Evolutionary conservation across 805 yeast genomes (phyloP).

Genomic region (Barnettozyma pratensis): DNA sequence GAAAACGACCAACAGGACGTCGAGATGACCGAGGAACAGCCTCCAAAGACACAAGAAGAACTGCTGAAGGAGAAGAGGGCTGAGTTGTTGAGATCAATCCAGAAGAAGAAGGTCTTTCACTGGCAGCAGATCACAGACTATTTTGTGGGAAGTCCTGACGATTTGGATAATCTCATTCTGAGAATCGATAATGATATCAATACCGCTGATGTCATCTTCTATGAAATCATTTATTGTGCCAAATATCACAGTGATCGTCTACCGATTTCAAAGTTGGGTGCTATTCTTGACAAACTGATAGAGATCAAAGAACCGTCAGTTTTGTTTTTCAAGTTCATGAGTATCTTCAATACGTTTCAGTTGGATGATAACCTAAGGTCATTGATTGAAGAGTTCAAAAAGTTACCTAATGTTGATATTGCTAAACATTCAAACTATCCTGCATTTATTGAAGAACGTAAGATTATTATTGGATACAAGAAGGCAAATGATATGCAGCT

Average conservation of each 20-base stretch:
- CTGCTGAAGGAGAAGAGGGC: background rate
- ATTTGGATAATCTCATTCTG: background rate
- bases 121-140: constrained; percentile 11
- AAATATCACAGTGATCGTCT: constrained; percentile 16
- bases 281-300: constrained; percentile 17
- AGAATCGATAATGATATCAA: constrained; percentile 3
- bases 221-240: constrained; percentile 19
- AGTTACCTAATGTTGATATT: constrained; percentile 16
- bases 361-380: constrained; percentile 19
- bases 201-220: constrained; percentile 12
- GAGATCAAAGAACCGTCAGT: constrained; percentile 5
- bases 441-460: constrained; percentile 35
- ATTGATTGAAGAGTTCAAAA: constrained; percentile 24
- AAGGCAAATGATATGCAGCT: background rate
- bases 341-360: constrained; percentile 26
- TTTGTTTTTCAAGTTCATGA: constrained; percentile 25
- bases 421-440: constrained; percentile 19
- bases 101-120: background rate
- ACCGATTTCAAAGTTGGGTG: constrained; percentile 3
- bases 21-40: constrained; percentile 4
- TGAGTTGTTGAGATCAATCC: background rate
- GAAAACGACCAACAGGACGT: constrained; percentile 4
- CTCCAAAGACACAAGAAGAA: background rate
- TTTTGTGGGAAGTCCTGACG: background rate
- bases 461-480: constrained; percentile 6